phyloP scores from a whole-genome alignment of 768 basidiomycete species.

The Thelephora ganbajun region DNA sequence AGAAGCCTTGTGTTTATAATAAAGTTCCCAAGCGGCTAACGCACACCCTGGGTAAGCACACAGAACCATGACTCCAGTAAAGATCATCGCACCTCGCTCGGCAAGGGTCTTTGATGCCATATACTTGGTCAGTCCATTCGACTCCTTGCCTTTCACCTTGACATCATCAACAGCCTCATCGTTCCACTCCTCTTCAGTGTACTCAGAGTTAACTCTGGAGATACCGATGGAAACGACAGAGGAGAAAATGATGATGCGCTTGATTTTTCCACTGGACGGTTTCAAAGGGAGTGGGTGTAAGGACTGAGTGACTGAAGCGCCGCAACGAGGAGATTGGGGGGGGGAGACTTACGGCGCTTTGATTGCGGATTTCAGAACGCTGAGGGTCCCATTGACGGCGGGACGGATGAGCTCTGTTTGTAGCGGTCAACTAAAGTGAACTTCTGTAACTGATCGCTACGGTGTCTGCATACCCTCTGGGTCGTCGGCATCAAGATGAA shows the following conservation, averaged over 20 bases:
- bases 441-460: too few relatives aligned
- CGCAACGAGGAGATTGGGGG: neutral
- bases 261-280: neutral
- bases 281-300: neutral
- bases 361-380: slow-evolving; percentile 17
- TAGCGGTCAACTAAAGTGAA: neutral
- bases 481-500: slow-evolving; percentile 1
- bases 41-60: neutral
- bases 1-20: slow-evolving; percentile 22
- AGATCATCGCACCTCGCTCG: slow-evolving; percentile 10
- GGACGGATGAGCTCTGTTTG: slow-evolving; percentile 22
- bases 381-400: slow-evolving; percentile 23
- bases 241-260: slow-evolving; percentile 6
- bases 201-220: neutral
- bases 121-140: slow-evolving; percentile 15
- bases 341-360: slow-evolving; percentile 8
- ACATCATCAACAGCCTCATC: slow-evolving; percentile 14
- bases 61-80: too few relatives aligned
- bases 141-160: slow-evolving; percentile 19
- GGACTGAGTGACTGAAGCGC: too few relatives aligned
- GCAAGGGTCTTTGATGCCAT: slow-evolving; percentile 21
- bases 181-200: slow-evolving; percentile 20
- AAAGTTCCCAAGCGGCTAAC: slow-evolving; percentile 1
- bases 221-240: slow-evolving; percentile 5
- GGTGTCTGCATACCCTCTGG: too few relatives aligned